Base-by-base conservation (phyloP, 2,329 filamentous ascomycete genomes). In the Hortaea werneckii region DNA sequence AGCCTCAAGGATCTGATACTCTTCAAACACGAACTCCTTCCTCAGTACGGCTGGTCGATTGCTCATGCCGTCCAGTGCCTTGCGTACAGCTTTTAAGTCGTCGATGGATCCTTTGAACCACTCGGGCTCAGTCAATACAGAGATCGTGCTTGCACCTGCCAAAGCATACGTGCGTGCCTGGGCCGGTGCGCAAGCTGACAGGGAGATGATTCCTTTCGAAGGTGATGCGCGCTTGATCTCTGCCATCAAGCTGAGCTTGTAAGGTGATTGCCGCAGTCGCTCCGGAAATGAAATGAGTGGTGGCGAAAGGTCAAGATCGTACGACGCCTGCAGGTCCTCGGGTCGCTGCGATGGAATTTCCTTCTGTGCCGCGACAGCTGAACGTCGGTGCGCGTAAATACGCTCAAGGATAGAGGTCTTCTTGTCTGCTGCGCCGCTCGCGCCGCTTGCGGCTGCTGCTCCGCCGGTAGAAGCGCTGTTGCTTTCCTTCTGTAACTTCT, bases 41-140 rank as follows among this genome's bases (percentile, higher is more conserved):
- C 94, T 81, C 29, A 98, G 71, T 9, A 98, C 78, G 1, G 90
- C 94, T 2, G 92, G 94, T 43, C 92, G 78, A 63, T 95, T 94
- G 1, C 87, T 83, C 82, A 98, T 88, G 9, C 85, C 83, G 57
- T 88, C 80, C n/a, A 98, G 71, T 41, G 86, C 88, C 65, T 90
- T 85, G 39, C 92, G 80, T 29, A 96, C 92, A 30, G 83, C 80
- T 49, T 85, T 80, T 44, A 98, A 71, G 63, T 98, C 92, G 48
- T 98, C 90, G 50, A 98, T 89, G 66, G 85, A 94, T 41, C 92
- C 92, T 69, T 95, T 96, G 74, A 98, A 98, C 92, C 92, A 98
- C 61, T 96, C 85, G 0, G 94, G 92, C 67, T 98, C 92, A 0
- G 92, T 98, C 40, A 98, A 77, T n/a, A 98, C 92, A 1, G 92